Evolutionary conservation across 371 early-diverging fungal genomes (phyloP).

Genomic region (Mucor sp.): DNA sequence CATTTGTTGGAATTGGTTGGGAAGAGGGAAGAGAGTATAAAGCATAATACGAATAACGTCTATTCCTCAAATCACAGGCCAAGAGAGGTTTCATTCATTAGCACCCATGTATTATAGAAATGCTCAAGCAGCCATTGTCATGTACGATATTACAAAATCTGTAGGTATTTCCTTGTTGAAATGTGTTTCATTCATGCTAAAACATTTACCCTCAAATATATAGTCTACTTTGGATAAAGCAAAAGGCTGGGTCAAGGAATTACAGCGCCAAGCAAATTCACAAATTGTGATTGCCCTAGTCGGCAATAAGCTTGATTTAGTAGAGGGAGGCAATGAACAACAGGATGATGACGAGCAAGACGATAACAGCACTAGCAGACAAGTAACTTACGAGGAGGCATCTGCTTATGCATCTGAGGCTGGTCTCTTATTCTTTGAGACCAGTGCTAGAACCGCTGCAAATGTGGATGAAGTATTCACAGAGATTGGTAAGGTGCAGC

Average conservation of each 20-base stretch:
- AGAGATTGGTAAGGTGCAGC: constrained; percentile 36
- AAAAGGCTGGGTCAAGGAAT: constrained; percentile 98
- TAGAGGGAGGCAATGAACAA: constrained; percentile 23
- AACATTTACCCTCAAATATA: background rate
- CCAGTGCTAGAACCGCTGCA: constrained; percentile 84
- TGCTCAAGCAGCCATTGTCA: constrained; percentile 95
- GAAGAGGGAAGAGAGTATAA: too few relatives aligned
- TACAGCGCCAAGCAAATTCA: constrained; percentile 94
- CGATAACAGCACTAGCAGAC: constrained; percentile 30
- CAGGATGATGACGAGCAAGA: constrained; percentile 55
- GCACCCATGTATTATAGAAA: constrained; percentile 99
- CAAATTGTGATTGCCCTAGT: constrained; percentile 97
- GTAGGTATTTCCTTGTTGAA: constrained; percentile 39
- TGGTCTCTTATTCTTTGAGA: constrained; percentile 84
- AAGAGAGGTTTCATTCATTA: constrained; percentile 89
- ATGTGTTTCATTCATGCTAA: background rate
- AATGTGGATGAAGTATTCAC: constrained; percentile 80
- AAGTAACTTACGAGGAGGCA: constrained; percentile 74
- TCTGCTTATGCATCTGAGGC: constrained; percentile 78
- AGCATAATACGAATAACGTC: too few relatives aligned
- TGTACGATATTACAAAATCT: constrained; percentile 80
- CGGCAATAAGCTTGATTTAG: constrained; percentile 94
- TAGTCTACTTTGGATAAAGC: constrained; percentile 93
- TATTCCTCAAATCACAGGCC: too few relatives aligned
- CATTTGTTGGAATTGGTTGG: too few relatives aligned